Base-by-base conservation (phyloP, 2,329 filamentous ascomycete genomes). In the Epichloe sibirici region DNA sequence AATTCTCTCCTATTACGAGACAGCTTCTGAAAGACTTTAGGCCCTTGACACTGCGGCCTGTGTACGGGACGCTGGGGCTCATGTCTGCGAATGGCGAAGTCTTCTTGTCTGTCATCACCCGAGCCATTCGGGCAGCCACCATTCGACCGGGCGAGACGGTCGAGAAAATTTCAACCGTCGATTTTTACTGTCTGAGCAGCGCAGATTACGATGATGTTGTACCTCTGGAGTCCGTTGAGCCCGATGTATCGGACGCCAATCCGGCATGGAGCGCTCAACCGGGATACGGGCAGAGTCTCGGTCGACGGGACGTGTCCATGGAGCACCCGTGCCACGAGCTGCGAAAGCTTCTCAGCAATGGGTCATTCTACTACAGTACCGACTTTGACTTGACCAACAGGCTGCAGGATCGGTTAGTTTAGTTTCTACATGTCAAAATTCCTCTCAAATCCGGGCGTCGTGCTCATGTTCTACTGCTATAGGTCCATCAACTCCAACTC, bases 361-460 rank as follows among this genome's bases (percentile, higher is more conserved):
- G 91, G 28, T 95, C 86, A 34, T 98, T 98, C 66, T 98, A 97
- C 67, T 98, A 96, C 71, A 96, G 90, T 65, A 88, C 89, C n/a
- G 90, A 97, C 67, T 98, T 98, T 66, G 91, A 98, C 65, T 74
- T 98, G 48, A 98, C 93, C 3, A 90, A 95, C 68, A 81, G 93
- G 59, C 72, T 97, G 57, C 93, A 98, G 68, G 86, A 96, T 64
- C 83, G 91, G 79, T 89, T 59, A 52, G 65, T 55, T 89, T 59
- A 52, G 65, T 55, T 34, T 40, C 13, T 31, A 6, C 23, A 15
- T 11, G 12, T 25, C 12, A 4, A 34, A 5, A 17, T 3, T 38
- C 7, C 28, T 2, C 34, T 28, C 25, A 3, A 13, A 2, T 23
- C 9, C 40, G 42, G 11, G 40, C 42, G n/a, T 44, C n/a, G 23